These are phyloP conservation scores for Phytophthora uliginosa DNA, from an alignment of 352 stramenopile genomes.

Conservation along the genomic window DNA sequence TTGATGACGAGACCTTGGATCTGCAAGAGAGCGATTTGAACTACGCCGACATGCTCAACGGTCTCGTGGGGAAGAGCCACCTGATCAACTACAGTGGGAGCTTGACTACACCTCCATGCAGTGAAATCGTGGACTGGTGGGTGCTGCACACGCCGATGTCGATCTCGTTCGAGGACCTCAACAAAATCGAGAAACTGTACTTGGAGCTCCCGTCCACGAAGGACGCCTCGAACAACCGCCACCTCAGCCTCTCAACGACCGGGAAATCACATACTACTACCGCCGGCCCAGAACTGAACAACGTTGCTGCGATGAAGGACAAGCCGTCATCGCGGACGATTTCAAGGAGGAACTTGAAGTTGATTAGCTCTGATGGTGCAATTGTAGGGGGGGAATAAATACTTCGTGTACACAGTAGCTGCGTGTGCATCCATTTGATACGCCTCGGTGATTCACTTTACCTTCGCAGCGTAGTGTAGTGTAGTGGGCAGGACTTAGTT, in stretches of 20 bases:
- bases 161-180: slow-evolving; percentile 38
- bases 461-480: no score
- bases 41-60: slow-evolving; percentile 61
- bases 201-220: slow-evolving; percentile 41
- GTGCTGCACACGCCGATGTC: slow-evolving; percentile 53
- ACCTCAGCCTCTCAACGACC: neutral
- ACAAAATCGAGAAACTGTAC: slow-evolving; percentile 42
- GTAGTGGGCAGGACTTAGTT: no score
- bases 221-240: slow-evolving; percentile 22
- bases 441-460: no score
- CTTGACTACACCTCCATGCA: slow-evolving; percentile 59
- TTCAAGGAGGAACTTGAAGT: neutral
- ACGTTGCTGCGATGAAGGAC: neutral
- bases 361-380: neutral
- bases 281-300: neutral
- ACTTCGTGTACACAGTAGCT: no score
- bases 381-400: no score
- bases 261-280: neutral
- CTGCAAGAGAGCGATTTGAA: slow-evolving; percentile 47
- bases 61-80: slow-evolving; percentile 47
- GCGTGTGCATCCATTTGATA: no score
- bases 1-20: neutral
- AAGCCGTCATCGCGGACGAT: neutral
- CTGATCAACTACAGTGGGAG: slow-evolving; percentile 64
- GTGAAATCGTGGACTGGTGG: slow-evolving; percentile 60